Conservation (phyloP, 2,329 filamentous ascomycete species). For the Ceratocystis harringtonii region DNA sequence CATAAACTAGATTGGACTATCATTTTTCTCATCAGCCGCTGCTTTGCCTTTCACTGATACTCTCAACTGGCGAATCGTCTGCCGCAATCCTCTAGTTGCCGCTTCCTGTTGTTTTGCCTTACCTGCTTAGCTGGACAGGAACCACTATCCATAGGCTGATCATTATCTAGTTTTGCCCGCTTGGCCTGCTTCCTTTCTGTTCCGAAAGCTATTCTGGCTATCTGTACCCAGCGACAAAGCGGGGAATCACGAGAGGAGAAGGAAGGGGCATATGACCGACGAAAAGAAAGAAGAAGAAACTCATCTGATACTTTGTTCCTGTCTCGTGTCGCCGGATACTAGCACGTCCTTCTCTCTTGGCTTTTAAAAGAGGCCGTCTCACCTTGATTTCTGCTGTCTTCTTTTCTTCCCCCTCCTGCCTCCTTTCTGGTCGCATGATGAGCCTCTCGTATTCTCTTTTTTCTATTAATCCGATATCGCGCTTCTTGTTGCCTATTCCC, state of each 20-base stretch:
- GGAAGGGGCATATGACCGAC: background rate
- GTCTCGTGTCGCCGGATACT: background rate
- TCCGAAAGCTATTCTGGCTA: background rate
- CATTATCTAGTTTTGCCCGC: background rate
- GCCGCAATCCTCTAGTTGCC: background rate
- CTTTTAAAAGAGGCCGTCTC: slow-evolving; percentile 13
- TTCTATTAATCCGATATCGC: slow-evolving; percentile 22
- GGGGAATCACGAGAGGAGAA: background rate
- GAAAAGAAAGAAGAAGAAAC: background rate
- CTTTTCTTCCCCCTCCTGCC: slow-evolving; percentile 1
- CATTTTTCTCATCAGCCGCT: background rate
- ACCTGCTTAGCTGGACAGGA: background rate
- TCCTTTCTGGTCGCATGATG: slow-evolving; percentile 13
- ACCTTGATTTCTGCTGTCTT: slow-evolving; percentile 4
- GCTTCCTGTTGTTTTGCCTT: background rate
- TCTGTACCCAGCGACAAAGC: background rate
- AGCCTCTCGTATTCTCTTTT: slow-evolving; percentile 17
- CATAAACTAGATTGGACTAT: background rate
- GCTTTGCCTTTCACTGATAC: background rate
- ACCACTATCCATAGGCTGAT: background rate
- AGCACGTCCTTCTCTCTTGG: background rate
- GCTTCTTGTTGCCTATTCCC: slow-evolving; percentile 15
- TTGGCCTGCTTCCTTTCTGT: background rate
- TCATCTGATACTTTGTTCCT: slow-evolving; percentile 1
- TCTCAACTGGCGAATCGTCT: background rate